Percentiles rank a stretch among this genome's conserved stretches.
Conservation (phyloP, 2,329 filamentous ascomycete species). For the Beauveria bassiana region DNA sequence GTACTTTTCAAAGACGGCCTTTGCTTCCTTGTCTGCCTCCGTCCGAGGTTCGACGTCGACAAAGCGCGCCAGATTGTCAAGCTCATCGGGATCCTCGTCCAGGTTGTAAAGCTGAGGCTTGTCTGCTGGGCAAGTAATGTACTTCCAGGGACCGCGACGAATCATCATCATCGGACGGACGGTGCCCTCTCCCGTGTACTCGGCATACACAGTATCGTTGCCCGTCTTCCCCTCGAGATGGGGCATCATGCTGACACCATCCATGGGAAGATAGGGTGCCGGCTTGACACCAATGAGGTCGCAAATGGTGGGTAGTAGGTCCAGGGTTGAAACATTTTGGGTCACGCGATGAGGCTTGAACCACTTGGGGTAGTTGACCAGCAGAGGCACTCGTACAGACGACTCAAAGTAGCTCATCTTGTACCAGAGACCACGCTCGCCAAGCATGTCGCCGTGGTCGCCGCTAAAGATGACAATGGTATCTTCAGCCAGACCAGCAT, state of each 20-base stretch:
- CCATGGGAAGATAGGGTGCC: conserved; percentile 67
- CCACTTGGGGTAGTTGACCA: conserved; percentile 70
- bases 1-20: conserved; percentile 55
- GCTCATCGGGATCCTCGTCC: conserved; percentile 63
- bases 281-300: conserved; percentile 70
- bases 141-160: conserved; percentile 82
- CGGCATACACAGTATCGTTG: conserved; percentile 83
- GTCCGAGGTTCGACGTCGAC: conserved; percentile 32
- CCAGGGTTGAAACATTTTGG: conserved; percentile 83
- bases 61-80: conserved; percentile 60
- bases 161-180: conserved; percentile 92
- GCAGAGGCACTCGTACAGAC: conserved; percentile 79
- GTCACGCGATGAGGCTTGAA: conserved; percentile 70
- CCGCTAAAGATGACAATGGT: conserved; percentile 90
- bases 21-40: conserved; percentile 37
- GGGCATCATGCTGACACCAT: conserved; percentile 75
- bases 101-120: conserved; percentile 81
- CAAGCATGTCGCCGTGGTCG: conserved; percentile 94
- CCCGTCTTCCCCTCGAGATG: conserved; percentile 59
- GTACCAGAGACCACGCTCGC: conserved; percentile 88
- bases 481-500: conserved; percentile 72
- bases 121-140: conserved; percentile 77
- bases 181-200: conserved; percentile 92
- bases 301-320: conserved; percentile 82
- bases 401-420: conserved; percentile 98